These are phyloP conservation scores for Dioscorea cayenensis DNA, from an alignment of 116 monocot genomes.

Conservation along the genomic window DNA sequence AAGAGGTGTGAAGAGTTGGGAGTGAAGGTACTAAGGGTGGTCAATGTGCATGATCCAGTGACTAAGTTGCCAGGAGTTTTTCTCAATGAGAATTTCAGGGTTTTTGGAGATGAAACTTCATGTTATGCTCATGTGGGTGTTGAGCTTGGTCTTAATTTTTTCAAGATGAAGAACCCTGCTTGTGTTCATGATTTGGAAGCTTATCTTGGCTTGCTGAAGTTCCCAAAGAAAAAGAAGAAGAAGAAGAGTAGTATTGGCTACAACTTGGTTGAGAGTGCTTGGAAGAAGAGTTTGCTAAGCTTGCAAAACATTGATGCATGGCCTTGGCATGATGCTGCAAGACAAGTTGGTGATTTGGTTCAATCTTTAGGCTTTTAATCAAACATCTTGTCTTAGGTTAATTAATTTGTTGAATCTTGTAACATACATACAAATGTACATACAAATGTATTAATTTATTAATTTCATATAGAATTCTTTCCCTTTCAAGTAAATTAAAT, in stretches of 20 bases:
- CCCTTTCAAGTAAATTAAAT: too few species aligned
- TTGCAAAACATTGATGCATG: conserved; percentile 7
- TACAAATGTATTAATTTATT: too few species aligned
- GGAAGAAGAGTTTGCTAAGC: conserved; percentile 2
- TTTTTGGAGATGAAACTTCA: conserved; percentile 9
- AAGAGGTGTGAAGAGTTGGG: conserved; percentile 78
- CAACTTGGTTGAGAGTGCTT: too few species aligned
- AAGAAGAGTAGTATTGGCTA: neutral
- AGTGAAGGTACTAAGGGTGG: conserved; percentile 82
- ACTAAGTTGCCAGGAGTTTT: conserved; percentile 75
- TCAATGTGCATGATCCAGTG: conserved; percentile 78
- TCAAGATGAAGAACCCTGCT: conserved; percentile 49
- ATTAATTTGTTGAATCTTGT: too few species aligned
- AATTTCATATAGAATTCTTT: too few species aligned
- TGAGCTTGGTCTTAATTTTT: conserved; percentile 66
- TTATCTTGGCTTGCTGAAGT: conserved; percentile 34
- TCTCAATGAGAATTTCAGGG: conserved; percentile 49
- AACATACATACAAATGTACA: too few species aligned
- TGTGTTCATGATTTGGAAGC: conserved; percentile 65
- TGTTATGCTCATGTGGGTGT: conserved; percentile 82
- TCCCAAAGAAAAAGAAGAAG: conserved; percentile 4
- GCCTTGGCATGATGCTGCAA: conserved; percentile 20
- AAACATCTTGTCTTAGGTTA: too few species aligned
- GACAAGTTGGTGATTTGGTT: conserved; percentile 18
- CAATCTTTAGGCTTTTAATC: conserved; percentile 11